These are phyloP conservation scores for Eragrostis curvula DNA, from an alignment of 176 grass and related monocot species.

Conservation along the genomic window DNA sequence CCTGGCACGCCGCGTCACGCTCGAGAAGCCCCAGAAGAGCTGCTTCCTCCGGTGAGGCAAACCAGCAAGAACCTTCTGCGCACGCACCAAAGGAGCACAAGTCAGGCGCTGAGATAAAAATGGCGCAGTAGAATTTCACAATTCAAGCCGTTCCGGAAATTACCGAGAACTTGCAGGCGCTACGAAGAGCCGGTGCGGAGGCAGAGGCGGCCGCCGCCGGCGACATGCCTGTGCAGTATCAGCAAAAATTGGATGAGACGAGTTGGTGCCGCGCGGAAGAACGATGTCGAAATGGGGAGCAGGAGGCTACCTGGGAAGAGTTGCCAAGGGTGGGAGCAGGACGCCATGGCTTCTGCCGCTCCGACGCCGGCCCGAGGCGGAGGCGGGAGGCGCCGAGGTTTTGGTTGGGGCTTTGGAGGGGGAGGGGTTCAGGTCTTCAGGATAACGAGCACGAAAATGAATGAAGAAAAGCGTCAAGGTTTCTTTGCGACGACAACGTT, in stretches of 20 bases:
- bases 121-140: not conserved
- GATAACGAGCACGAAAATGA: not conserved
- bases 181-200: conserved; percentile 1
- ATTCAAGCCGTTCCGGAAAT: not conserved
- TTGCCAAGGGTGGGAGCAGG: conserved; percentile 54
- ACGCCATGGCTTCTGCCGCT: conserved; percentile 50
- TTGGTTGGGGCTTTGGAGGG: not conserved
- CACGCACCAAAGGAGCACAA: conserved; percentile 5
- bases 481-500: no score
- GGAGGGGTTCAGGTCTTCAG: not conserved
- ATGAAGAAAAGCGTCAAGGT: no score
- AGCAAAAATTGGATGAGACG: not conserved
- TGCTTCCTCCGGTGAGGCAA: conserved; percentile 42
- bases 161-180: conserved; percentile 37
- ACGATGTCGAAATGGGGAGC: conserved; percentile 7
- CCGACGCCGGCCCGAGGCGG: not conserved
- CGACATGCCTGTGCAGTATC: conserved; percentile 34
- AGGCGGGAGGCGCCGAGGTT: not conserved
- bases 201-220: conserved; percentile 20
- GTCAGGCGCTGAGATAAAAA: not conserved
- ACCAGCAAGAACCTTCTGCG: conserved; percentile 55
- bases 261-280: not conserved
- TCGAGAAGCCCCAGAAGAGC: not conserved
- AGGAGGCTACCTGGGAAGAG: conserved; percentile 56
- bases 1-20: conserved; percentile 7